These are phyloP conservation scores for Castanea sativa DNA, from an alignment of 306 rosid genomes.

Conservation along the genomic window DNA sequence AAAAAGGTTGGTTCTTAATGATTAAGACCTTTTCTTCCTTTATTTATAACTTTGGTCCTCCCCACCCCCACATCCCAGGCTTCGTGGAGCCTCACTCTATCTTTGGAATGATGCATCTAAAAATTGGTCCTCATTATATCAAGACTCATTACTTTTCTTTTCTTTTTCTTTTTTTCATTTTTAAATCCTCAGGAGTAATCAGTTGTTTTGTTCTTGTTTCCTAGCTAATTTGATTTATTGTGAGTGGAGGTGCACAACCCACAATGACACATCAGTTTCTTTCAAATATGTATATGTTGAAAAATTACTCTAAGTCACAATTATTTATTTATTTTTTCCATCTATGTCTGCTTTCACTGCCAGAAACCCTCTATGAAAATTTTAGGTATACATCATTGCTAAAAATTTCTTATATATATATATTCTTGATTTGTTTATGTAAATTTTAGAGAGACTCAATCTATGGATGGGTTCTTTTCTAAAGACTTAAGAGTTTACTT, in stretches of 20 bases:
- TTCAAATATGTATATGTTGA: background rate
- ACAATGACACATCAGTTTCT: background rate
- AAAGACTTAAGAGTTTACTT: too few species aligned
- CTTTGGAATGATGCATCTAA: background rate
- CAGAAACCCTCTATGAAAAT: background rate
- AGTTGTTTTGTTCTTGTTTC: too few species aligned
- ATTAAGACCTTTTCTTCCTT: slow-evolving; percentile 6
- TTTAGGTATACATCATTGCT: background rate
- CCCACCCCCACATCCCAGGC: background rate
- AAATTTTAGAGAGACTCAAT: too few species aligned
- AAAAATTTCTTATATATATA: background rate
- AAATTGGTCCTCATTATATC: background rate
- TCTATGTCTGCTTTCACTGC: background rate
- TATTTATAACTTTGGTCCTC: background rate
- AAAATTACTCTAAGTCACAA: background rate
- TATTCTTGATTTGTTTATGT: background rate
- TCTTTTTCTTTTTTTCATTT: too few species aligned
- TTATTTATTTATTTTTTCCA: background rate
- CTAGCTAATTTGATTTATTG: too few species aligned
- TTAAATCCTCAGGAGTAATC: too few species aligned
- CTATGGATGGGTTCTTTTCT: too few species aligned
- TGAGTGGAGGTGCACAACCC: too few species aligned
- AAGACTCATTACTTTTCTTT: too few species aligned
- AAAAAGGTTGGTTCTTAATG: slow-evolving; percentile 55
- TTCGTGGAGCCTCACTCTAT: background rate